Evolutionary conservation across 78 protist genomes (phyloP), one percentile per base, ranked within the genome.

Genomic region (Planoprotostelium fungivorum): DNA sequence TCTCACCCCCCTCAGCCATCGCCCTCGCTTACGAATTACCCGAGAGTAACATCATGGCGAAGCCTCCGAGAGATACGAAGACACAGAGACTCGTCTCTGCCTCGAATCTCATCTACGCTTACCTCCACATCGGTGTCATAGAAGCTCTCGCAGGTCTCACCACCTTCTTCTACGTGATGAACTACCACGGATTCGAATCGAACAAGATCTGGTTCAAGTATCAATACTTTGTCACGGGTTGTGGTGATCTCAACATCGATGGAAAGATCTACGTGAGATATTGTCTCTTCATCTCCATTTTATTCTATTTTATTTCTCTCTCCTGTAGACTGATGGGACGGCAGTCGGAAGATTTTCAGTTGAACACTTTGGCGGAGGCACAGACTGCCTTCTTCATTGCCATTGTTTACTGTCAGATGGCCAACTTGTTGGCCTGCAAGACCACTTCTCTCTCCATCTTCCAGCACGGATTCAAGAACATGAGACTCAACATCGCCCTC

Each of bases 11-110:
- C n/a, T n/a, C 94, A 38, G 93, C 89, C 38, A 96, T 98, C 31
- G 88, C 98, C 0, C 84, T 97, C 0, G 98, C 99, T 34, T 95
- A 96, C 90, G 99, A 98, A 87, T 34, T 29, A 1, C 93, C 96
- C 73, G 99, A 98, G 91, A 9, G 31, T 28, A 97, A 94, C 92
- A 98, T 98, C 36, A 98, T 98, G 99, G 38, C 87, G 29, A 92
- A 97, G 29, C 94, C 91, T 23, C 99, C 99, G 37, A 96, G 99
- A 38, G 63, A 91, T 34, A 31, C 95, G 0, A 91, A 91, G 37
- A 87, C 34, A 9, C 98, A 97, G 88, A 90, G 90, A 86, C 87
- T 98, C 0, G 99, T 96, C 86, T 90, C 94, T 51, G n/a, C 38
- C n/a, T 93, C 94, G 35, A 91, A 96, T n/a, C 36, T 98, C 38